These are phyloP conservation scores for Fonsecaea erecta DNA, from an alignment of 2,329 filamentous ascomycete species.

Conservation along the genomic window DNA sequence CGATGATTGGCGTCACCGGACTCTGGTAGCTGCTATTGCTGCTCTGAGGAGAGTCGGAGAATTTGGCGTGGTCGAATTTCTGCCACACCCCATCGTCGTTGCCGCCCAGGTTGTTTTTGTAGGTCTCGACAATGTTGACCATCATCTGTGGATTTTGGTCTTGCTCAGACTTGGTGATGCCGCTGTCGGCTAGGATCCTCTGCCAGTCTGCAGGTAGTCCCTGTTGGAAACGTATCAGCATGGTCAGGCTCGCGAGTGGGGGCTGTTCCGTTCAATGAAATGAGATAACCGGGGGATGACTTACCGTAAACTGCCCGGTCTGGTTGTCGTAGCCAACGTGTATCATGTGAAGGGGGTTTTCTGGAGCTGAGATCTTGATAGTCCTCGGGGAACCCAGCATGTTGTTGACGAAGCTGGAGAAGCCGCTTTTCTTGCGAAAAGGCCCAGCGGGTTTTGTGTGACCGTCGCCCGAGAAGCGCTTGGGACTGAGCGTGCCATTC, in stretches of 20 bases:
- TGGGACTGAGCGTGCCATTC: slow-evolving; percentile 67
- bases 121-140: slow-evolving; percentile 93
- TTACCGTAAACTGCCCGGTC: slow-evolving; percentile 93
- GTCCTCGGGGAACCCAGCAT: slow-evolving; percentile 83
- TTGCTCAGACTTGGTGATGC: slow-evolving; percentile 94
- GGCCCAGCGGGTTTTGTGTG: slow-evolving; percentile 52
- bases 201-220: slow-evolving; percentile 98
- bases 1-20: slow-evolving; percentile 41
- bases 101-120: slow-evolving; percentile 87
- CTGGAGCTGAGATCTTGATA: slow-evolving; percentile 93
- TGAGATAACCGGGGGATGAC: slow-evolving; percentile 43
- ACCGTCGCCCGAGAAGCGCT: slow-evolving; percentile 50
- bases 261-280: not conserved
- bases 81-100: slow-evolving; percentile 85
- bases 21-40: slow-evolving; percentile 32
- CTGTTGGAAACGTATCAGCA: slow-evolving; percentile 51
- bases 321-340: slow-evolving; percentile 97
- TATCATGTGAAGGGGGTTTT: slow-evolving; percentile 96
- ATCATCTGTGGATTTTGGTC: slow-evolving; percentile 95
- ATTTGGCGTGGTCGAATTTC: slow-evolving; percentile 88
- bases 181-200: slow-evolving; percentile 89
- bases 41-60: slow-evolving; percentile 44
- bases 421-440: slow-evolving; percentile 82
- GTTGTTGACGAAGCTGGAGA: slow-evolving; percentile 85
- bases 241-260: slow-evolving; percentile 3